These are phyloP conservation scores for Diaporthe amygdali DNA, from an alignment of 2,329 filamentous ascomycete species.

Conservation along the genomic window DNA sequence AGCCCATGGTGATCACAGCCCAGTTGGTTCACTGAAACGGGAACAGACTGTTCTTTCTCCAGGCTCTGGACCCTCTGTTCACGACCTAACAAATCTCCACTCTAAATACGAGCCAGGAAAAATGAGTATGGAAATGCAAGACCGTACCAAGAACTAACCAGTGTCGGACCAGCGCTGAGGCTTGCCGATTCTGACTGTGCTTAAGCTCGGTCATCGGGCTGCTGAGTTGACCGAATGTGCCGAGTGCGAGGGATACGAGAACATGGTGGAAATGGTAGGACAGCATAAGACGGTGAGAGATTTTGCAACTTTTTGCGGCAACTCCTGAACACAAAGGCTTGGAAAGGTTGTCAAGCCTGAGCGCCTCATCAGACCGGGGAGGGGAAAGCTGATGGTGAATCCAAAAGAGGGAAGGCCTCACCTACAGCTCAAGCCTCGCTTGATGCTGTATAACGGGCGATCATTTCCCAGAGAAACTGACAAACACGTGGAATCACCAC, in stretches of 20 bases:
- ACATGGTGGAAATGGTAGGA: neutral
- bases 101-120: neutral
- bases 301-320: constrained; percentile 8
- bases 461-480: neutral
- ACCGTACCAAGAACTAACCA: neutral
- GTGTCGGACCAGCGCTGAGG: constrained; percentile 6
- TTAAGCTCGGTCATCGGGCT: neutral
- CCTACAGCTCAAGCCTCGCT: neutral
- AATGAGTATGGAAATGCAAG: neutral
- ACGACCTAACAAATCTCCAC: neutral
- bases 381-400: neutral
- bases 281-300: constrained; percentile 4
- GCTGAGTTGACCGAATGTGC: neutral
- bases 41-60: too few species aligned
- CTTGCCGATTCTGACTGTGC: neutral
- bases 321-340: neutral
- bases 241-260: neutral
- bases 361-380: neutral
- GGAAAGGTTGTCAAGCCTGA: neutral
- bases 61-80: neutral
- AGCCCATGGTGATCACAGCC: neutral
- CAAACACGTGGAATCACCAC: constrained; percentile 1
- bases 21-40: neutral
- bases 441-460: neutral
- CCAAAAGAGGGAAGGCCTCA: neutral